Evolutionary conservation across 176 grass and related monocot species (phyloP), one percentile per base, ranked within the genome.

Genomic region (Hyparrhenia diplandra): DNA sequence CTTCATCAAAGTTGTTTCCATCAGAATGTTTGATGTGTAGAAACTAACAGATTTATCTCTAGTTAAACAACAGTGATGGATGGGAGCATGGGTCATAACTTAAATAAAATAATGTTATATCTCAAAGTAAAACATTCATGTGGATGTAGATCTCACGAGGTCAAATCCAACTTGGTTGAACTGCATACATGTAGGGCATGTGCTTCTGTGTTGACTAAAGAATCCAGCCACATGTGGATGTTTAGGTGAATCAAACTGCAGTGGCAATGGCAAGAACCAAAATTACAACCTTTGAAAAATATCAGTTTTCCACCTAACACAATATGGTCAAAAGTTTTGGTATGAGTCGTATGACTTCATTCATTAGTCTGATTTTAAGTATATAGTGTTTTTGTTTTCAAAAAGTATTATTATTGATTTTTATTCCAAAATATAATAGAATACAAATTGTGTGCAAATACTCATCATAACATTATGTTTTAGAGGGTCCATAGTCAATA

Each of bases 191-290:
- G 42, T 28, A 42, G 43, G 49, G 30, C 67, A 85, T 79, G 37
- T 78, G 65, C 66, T 71, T 78, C 76, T 46, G 8, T 62, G 40
- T 85, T 78, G 74, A 64, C 54, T 10, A 78, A 71, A 78, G 40
- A 54, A 78, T 64, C 40, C 55, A 71, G 28, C 16, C 55, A 63
- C 67, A 52, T 62, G 41, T 25, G 23, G 29, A 34, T 70, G 51
- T 69, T 45, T 70, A 14, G 5, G 9, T 21, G 52, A 69, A 71
- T 36, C 64, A 70, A 70, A 85, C 28, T 74, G 52, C 18, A 58
- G 35, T n/a, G n/a, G n/a, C n/a, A n/a, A 36, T 68, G 5, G 18
- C 29, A 68, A 47, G 69, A 64, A 51, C 69, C 49, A 39, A 82
- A 24, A n/a, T 45, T 74, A 14, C 58, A 82, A 28, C 41, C 10